Evolutionary conservation across 441 rosid genomes (phyloP).

Genomic region (Populus tomentosa): DNA sequence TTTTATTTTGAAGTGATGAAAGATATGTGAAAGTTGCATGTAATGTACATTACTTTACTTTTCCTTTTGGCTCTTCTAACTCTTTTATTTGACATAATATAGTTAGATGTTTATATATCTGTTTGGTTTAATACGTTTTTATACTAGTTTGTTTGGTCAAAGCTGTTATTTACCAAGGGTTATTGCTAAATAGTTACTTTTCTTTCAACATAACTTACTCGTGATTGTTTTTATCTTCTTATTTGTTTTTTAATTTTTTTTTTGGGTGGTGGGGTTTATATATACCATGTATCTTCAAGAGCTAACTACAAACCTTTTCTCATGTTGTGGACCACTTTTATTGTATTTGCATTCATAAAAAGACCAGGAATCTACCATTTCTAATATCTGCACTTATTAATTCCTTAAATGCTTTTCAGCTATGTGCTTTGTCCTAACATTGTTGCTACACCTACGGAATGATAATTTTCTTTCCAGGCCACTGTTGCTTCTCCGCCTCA

Average conservation of each 20-base stretch:
- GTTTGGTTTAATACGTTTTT: no score
- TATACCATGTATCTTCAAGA: not conserved
- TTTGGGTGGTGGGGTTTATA: not conserved
- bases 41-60: not conserved
- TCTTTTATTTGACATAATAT: not conserved
- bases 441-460: not conserved
- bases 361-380: not conserved
- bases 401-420: not conserved
- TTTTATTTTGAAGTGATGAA: not conserved
- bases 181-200: not conserved
- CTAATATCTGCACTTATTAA: not conserved
- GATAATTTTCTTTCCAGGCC: slow-evolving; percentile 36
- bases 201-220: not conserved
- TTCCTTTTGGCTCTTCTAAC: not conserved
- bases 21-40: not conserved
- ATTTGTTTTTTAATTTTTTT: no score
- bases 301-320: not conserved
- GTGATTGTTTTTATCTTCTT: not conserved
- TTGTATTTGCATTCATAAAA: not conserved
- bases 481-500: slow-evolving; percentile 32
- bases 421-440: not conserved
- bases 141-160: not conserved
- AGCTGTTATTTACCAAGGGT: not conserved
- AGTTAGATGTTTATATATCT: not conserved
- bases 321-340: not conserved